phyloP scores from a whole-genome alignment of 2,329 filamentous ascomycete genomes.

The Byssoonygena ceratinophila region DNA sequence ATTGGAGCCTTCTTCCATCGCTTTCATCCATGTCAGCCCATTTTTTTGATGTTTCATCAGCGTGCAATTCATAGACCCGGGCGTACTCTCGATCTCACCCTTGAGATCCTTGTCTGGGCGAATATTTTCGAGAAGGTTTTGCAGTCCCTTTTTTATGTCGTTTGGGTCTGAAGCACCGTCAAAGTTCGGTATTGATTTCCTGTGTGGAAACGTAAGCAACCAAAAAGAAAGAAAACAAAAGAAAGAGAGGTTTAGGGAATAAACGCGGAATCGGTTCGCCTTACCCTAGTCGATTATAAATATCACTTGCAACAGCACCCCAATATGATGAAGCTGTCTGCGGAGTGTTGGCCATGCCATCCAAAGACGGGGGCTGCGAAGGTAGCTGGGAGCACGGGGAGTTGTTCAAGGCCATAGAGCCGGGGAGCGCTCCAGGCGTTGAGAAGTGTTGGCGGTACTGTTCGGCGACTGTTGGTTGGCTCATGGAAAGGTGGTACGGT shows the following conservation, averaged over 20 bases:
- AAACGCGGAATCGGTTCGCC: not conserved
- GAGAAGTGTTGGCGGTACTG: not conserved
- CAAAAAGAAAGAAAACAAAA: not conserved
- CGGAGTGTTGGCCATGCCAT: not conserved
- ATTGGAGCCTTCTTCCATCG: conserved; percentile 58
- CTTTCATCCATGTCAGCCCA: conserved; percentile 64
- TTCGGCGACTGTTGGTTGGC: not conserved
- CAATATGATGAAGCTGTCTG: not conserved
- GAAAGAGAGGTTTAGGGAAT: not conserved
- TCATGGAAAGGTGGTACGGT: not conserved
- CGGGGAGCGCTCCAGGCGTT: not conserved
- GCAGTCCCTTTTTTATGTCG: conserved; percentile 46
- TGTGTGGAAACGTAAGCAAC: not conserved
- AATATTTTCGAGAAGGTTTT: conserved; percentile 61
- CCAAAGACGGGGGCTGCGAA: not conserved
- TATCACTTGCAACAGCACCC: not conserved
- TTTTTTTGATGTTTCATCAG: conserved; percentile 76
- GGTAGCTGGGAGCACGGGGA: not conserved
- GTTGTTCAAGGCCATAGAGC: not conserved
- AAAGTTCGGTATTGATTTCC: not conserved
- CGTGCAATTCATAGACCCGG: conserved; percentile 54
- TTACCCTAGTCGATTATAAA: not conserved
- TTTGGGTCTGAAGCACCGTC: conserved; percentile 39
- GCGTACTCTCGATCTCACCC: conserved; percentile 54
- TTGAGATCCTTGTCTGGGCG: conserved; percentile 59